Evolutionary conservation across 2,329 filamentous ascomycete species (phyloP).

Genomic region (Coniochaeta sp.): DNA sequence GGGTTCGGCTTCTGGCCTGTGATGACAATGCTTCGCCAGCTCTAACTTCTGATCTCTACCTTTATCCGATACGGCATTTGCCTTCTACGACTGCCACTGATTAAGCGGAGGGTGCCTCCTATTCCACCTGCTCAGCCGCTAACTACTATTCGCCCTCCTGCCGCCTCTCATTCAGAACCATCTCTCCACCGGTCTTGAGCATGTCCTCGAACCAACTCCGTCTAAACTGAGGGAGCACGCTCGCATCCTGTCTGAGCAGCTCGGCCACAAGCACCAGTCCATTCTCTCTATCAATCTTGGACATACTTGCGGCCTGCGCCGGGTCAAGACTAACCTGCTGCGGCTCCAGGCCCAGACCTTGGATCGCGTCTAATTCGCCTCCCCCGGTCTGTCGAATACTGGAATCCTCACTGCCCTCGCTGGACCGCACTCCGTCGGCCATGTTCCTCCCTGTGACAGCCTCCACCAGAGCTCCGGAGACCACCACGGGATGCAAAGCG

Average conservation of each 20-base stretch:
- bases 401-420: neutral
- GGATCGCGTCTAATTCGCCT: conserved; percentile 3
- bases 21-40: neutral
- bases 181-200: conserved; percentile 37
- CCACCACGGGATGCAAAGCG: conserved; percentile 32
- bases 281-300: conserved; percentile 51
- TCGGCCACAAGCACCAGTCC: conserved; percentile 51
- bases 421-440: conserved; percentile 12
- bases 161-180: conserved; percentile 23
- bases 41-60: neutral
- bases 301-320: conserved; percentile 34
- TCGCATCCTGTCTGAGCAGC: conserved; percentile 36
- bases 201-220: conserved; percentile 37
- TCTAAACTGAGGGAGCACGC: conserved; percentile 30
- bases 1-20: neutral
- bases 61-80: neutral
- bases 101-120: neutral
- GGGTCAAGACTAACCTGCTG: conserved; percentile 33
- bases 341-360: conserved; percentile 33
- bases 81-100: neutral
- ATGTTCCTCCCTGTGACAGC: conserved; percentile 38
- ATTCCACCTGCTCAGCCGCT: neutral
- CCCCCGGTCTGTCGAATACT: neutral
- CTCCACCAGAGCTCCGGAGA: conserved; percentile 35
- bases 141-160: neutral